Base-by-base conservation (phyloP, 2,329 filamentous ascomycete species). In the Curvularia lunata region DNA sequence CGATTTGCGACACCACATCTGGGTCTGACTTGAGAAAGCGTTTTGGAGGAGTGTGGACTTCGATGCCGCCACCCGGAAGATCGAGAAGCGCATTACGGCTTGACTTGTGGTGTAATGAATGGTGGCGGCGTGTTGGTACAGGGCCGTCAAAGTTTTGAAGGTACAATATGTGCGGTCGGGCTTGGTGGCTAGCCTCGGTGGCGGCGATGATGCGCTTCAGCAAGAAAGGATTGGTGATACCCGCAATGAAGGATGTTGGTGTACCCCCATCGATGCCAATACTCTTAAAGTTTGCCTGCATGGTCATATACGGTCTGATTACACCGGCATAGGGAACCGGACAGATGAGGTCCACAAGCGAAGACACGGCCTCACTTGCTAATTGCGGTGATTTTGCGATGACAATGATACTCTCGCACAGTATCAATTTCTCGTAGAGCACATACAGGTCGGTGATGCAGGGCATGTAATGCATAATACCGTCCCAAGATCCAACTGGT, bases 141-240 rank as follows among this genome's bases (percentile, higher is more conserved):
- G 70, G 68, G 1, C 69, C 70, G 7, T 75, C 73, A 48, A 70
- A 72, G 51, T 73, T 71, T 30, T 77, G 73, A 12, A 78, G 69
- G 45, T 77, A 78, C 6, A 79, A 57, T 16, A 78, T 75, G 54
- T 78, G 74, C 10, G 77, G 77, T 19, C 70, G 62, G 23, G 63
- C 62, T 34, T 71, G 68, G 47, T 75, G 71, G n/a, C 63, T 74
- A 38, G 59, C 66, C 55, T 77, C 75, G 41, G 71, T 67, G 4
- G 75, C 71, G 16, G 65, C 65, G 47, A 77, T 52, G 18, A 79
- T 70, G 46, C 77, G 74, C 59, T 78, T 76, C 4, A 79, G 67
- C 3, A 79, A 69, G 55, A 79, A 79, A 2, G 77, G 77, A 46
- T 79, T 79, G 5, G 77, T 79, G 57, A 78, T 75, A 30, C 77